These are phyloP conservation scores for Vitellaria paradoxa DNA, from an alignment of 179 eudicot genomes.

Conservation along the genomic window DNA sequence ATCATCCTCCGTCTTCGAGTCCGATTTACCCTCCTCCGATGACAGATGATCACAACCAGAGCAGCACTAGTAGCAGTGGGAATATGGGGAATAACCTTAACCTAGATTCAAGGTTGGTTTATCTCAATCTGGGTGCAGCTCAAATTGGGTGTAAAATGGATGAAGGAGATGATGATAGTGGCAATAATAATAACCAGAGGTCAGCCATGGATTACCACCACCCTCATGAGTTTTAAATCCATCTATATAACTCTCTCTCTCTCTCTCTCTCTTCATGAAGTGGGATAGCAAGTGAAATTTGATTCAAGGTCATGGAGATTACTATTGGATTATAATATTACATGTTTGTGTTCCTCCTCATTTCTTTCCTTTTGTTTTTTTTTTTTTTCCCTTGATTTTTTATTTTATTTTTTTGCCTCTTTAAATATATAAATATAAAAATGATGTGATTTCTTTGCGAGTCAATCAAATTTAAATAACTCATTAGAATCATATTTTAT, in stretches of 20 bases:
- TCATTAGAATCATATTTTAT: no score
- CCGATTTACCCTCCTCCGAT: conserved; percentile 43
- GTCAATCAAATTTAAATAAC: no score
- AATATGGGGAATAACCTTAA: conserved; percentile 35
- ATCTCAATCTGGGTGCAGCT: conserved; percentile 62
- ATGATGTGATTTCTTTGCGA: no score
- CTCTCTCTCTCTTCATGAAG: not conserved
- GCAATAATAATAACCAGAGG: conserved; percentile 25
- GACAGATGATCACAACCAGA: conserved; percentile 34
- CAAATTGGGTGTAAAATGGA: conserved; percentile 44
- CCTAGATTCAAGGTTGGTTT: conserved; percentile 81
- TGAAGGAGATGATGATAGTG: conserved; percentile 36
- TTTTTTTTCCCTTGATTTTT: not conserved
- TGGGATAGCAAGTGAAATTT: not conserved
- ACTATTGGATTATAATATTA: not conserved
- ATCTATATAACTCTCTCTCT: not conserved
- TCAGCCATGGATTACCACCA: conserved; percentile 36
- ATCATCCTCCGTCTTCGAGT: conserved; percentile 19
- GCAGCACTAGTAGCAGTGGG: conserved; percentile 35
- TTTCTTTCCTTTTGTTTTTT: not conserved
- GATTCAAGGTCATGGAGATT: conserved; percentile 3
- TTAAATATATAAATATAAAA: no score
- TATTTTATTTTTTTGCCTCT: no score
- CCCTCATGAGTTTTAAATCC: conserved; percentile 35
- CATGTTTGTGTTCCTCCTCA: not conserved